Evolutionary conservation across 2,329 filamentous ascomycete species (phyloP), one percentile per base, ranked within the genome.

Genomic region (Cryphonectria nitschkei): DNA sequence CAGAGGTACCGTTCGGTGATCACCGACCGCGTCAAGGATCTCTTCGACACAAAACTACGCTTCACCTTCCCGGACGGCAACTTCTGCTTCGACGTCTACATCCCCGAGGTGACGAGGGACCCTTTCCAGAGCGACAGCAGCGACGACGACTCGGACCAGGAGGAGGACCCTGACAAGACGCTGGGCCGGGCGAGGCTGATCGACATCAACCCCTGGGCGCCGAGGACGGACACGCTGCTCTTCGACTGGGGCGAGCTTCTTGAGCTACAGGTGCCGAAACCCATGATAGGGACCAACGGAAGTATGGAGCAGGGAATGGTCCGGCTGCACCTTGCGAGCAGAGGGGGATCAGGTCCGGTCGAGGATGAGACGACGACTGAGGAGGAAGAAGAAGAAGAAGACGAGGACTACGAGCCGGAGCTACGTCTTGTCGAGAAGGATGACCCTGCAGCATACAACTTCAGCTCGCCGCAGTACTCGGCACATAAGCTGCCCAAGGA

Each of bases 401-500:
- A 85, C 1, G 85, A 85, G 0, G 87, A 90, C 9, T 89, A 88
- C 77, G 85, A 86, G 6, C 93, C 94, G 0, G 95, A 98, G 80
- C 87, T 99, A 74, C 87, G 95, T 58, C 85, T 98, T 11, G 88
- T 99, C 63, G 89, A 91, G 75, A 90, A 90, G 78, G 92, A 95
- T 74, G 95, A 98, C 75, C 94, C 95, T 0, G 93, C 95, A 72
- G 95, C 95, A 0, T 96, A 94, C 78, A 92, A 92, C 75, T 97
- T 98, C 78, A 90, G 88, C 74, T 92, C 93, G 5, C 89, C 94
- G 1, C 93, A 95, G 77, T 98, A 97, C 80, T 97, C 94, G 73
- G 95, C 96, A 3, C 95, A 98, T 79, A 99, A 98, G 81, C 83
- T 99, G 75, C 96, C 96, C 0, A 94, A 91, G 79, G 96, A 99